Conservation (phyloP, 768 basidiomycete species). For the Lyophyllum decastes region DNA sequence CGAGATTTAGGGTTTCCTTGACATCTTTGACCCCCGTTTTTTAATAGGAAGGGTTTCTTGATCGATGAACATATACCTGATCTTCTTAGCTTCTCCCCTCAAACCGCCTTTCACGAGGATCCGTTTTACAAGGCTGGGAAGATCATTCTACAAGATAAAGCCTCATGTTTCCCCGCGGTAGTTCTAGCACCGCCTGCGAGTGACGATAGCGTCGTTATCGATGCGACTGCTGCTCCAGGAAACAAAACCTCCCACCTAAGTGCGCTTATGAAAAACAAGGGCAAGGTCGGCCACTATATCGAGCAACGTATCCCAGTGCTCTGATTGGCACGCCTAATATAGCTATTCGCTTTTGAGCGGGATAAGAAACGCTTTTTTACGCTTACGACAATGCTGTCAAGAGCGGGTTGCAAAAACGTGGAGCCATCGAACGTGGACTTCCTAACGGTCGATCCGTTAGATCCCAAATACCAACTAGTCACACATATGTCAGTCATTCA, state of each 20-base stretch:
- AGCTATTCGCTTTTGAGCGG: conserved; percentile 89
- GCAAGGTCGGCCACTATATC: conserved; percentile 55
- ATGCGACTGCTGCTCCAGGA: conserved; percentile 95
- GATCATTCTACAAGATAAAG: conserved; percentile 95
- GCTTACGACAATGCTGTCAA: conserved; percentile 82
- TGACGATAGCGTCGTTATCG: conserved; percentile 67
- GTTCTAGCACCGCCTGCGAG: conserved; percentile 74
- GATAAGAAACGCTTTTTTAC: conserved; percentile 82
- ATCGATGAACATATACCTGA: conserved; percentile 82
- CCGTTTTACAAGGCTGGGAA: conserved; percentile 74
- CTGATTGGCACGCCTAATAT: background rate
- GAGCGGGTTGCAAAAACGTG: conserved; percentile 82
- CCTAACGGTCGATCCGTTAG: conserved; percentile 69
- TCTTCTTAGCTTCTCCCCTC: conserved; percentile 76
- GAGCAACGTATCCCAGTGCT: background rate
- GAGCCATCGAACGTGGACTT: conserved; percentile 81
- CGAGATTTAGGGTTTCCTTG: conserved; percentile 6
- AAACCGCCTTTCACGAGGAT: conserved; percentile 67
- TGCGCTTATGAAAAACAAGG: conserved; percentile 81
- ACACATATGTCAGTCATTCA: conserved; percentile 79
- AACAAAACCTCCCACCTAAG: conserved; percentile 97
- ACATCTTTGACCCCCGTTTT: conserved; percentile 9
- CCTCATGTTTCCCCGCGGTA: conserved; percentile 93
- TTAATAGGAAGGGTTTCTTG: conserved; percentile 58
- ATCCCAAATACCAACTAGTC: conserved; percentile 59